Base-by-base conservation (phyloP, 2,329 filamentous ascomycete genomes). In the Diaporthe sp. region DNA sequence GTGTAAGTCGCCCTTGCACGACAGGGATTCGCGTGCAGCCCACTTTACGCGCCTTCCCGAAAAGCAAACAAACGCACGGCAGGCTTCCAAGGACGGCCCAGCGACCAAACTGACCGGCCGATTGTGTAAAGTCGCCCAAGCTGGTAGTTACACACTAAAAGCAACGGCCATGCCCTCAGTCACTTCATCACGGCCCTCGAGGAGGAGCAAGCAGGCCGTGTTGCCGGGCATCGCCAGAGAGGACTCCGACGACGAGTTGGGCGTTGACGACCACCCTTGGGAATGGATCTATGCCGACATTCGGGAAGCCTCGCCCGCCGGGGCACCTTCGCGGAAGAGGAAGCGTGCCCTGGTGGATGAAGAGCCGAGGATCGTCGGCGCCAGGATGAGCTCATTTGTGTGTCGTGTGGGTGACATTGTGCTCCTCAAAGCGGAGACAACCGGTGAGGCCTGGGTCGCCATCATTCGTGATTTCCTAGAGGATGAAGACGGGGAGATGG, bases 391-490 rank as follows among this genome's bases (percentile, higher is more conserved):
- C 32, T 87, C 83, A 17, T 98, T 98, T 77, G 89, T 93, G 80
- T 98, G 95, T 84, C 89, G 86, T 71, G 82, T 98, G 50, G 97
- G 97, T 58, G 95, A 99, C 80, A 90, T 91, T 27, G 93, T 98
- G 47, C 87, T 98, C 53, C 88, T 99, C 72, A 97, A 97, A 82
- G 94, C 96, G 1, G 94, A 97, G 51, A 95, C 94, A 5, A 90
- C 91, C 53, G 94, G 94, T 77, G 95, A 97, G 79, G 94, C 95
- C 15, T 99, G 97, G 96, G 94, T 97, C 3, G 97, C 94, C 44
- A 92, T 99, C 76, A 93, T 98, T 70, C 93, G 93, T 79, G 92
- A 94, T 56, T 98, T 99, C 78, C 81, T 92, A 51, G 92, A 96
- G 59, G 90, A 92, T 42, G 92, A 94, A 27, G 92, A 93, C 17